Conservation (phyloP, 2,329 filamentous ascomycete genomes). For the Dothideomycetidae sp. region DNA sequence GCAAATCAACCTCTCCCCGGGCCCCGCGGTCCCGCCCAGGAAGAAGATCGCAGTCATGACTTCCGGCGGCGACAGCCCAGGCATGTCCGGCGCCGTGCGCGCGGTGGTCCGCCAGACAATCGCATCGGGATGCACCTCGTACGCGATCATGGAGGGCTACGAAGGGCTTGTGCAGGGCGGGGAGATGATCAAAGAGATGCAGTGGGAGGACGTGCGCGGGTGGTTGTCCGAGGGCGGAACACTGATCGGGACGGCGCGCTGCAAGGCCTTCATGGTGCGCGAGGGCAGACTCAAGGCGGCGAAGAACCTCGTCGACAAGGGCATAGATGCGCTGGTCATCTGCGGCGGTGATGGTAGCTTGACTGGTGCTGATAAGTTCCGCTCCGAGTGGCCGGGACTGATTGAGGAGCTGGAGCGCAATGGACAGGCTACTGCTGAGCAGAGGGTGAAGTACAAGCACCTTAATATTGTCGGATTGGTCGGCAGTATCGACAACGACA, state of each 20-base stretch:
- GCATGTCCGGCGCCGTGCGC: slow-evolving; percentile 85
- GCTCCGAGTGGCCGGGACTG: slow-evolving; percentile 79
- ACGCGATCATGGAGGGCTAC: slow-evolving; percentile 70
- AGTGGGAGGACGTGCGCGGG: slow-evolving; percentile 87
- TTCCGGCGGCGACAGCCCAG: slow-evolving; percentile 83
- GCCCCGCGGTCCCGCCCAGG: slow-evolving; percentile 26
- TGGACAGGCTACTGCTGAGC: slow-evolving; percentile 54
- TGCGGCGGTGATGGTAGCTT: slow-evolving; percentile 94
- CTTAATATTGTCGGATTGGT: slow-evolving; percentile 95
- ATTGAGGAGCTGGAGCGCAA: slow-evolving; percentile 68
- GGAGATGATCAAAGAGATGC: slow-evolving; percentile 72
- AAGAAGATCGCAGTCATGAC: slow-evolving; percentile 80
- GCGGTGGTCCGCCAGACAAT: slow-evolving; percentile 87
- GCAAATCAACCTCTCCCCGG: slow-evolving; percentile 3
- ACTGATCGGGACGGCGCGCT: slow-evolving; percentile 86
- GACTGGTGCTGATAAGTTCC: slow-evolving; percentile 88
- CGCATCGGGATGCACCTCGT: slow-evolving; percentile 46
- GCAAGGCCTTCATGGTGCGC: slow-evolving; percentile 83
- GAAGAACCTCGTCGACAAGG: slow-evolving; percentile 84
- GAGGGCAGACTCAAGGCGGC: slow-evolving; percentile 70
- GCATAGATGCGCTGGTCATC: slow-evolving; percentile 91
- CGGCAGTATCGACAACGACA: slow-evolving; percentile 95
- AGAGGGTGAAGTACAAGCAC: slow-evolving; percentile 63
- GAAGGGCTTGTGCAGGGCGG: slow-evolving; percentile 86
- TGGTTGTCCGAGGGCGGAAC: slow-evolving; percentile 91